Percentiles rank a stretch among this genome's conserved stretches.
Conservation (phyloP, 2,329 filamentous ascomycete species). For the Sarocladium brachiariae region DNA sequence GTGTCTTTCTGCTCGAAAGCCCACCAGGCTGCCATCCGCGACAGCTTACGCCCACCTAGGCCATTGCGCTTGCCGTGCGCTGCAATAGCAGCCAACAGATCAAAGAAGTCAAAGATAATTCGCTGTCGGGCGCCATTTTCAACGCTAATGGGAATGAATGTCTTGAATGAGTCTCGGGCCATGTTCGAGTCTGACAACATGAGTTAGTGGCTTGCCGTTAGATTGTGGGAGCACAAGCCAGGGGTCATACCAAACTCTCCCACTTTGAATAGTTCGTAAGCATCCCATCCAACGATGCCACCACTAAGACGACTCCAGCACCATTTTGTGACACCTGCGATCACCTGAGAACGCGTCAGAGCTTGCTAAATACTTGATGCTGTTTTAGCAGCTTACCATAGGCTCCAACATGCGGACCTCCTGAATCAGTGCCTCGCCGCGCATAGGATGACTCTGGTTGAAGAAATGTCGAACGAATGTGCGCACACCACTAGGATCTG, state of each 20-base stretch:
- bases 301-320: conserved; percentile 91
- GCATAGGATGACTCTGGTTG: conserved; percentile 49
- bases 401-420: conserved; percentile 91
- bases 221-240: conserved; percentile 16
- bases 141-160: conserved; percentile 90
- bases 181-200: conserved; percentile 69
- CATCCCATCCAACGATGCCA: conserved; percentile 93
- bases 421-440: conserved; percentile 66
- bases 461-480: conserved; percentile 94
- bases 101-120: conserved; percentile 96
- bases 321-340: conserved; percentile 95
- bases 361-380: neutral
- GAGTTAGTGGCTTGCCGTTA: conserved; percentile 1
- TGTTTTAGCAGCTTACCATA: conserved; percentile 56
- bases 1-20: conserved; percentile 87
- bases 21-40: conserved; percentile 96
- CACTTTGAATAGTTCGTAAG: conserved; percentile 91
- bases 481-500: conserved; percentile 84
- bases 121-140: conserved; percentile 77
- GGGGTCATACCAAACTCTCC: conserved; percentile 69
- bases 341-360: conserved; percentile 52
- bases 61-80: conserved; percentile 92
- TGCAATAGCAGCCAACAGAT: conserved; percentile 81
- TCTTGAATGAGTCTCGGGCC: conserved; percentile 88
- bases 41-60: conserved; percentile 86